Conservation (phyloP, 352 stramenopile genomes). For the Phytophthora gonapodyides region DNA sequence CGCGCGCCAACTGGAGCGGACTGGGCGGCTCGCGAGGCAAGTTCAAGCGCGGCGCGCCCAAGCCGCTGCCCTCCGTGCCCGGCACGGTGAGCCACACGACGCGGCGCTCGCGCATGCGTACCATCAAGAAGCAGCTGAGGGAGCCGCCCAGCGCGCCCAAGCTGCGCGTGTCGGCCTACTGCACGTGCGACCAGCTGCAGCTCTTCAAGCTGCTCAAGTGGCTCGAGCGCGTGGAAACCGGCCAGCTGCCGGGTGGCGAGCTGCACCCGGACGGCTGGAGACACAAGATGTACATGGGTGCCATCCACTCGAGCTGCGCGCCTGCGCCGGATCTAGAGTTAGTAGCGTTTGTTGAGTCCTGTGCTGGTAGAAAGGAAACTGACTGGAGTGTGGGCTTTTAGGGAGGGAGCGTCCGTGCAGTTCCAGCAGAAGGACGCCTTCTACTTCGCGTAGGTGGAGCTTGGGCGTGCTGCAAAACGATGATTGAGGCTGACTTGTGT, state of each 20-base stretch:
- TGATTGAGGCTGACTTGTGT: not conserved
- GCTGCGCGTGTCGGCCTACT: conserved; percentile 85
- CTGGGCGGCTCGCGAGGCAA: conserved; percentile 45
- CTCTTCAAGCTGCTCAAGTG: conserved; percentile 90
- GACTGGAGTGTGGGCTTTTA: conserved; percentile 1
- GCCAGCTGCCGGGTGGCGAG: conserved; percentile 74
- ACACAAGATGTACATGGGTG: conserved; percentile 90
- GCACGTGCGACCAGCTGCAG: conserved; percentile 81
- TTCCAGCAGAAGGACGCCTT: conserved; percentile 86
- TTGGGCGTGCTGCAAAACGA: conserved; percentile 1
- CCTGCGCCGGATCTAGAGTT: conserved; percentile 50
- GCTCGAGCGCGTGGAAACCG: conserved; percentile 80
- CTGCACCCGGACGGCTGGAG: conserved; percentile 79
- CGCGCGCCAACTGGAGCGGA: conserved; percentile 63
- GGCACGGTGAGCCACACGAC: conserved; percentile 72
- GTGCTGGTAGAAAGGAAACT: not conserved
- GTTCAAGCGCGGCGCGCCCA: conserved; percentile 50
- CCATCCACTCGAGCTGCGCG: conserved; percentile 76
- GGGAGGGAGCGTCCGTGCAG: conserved; percentile 35
- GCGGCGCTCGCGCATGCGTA: conserved; percentile 79
- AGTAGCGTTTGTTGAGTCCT: conserved; percentile 13
- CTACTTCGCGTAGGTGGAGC: conserved; percentile 72
- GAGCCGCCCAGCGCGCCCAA: conserved; percentile 75
- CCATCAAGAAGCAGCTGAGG: conserved; percentile 81
- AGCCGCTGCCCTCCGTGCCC: conserved; percentile 37